Percentiles rank a stretch among this genome's conserved stretches.
phyloP scores from a whole-genome alignment of 192 early-diverging fungal species.

The Podila verticillata region DNA sequence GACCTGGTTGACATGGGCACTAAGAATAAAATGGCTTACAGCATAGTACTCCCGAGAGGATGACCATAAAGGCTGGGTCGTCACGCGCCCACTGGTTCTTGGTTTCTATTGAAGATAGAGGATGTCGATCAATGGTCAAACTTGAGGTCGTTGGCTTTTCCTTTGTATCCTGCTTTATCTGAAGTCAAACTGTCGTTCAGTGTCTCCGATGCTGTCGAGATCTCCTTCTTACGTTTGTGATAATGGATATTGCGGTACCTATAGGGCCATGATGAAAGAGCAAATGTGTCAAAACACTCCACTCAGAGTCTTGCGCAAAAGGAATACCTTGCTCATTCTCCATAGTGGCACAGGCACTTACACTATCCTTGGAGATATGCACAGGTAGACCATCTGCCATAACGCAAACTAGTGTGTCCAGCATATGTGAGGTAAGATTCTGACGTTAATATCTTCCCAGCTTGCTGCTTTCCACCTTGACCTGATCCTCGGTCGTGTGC shows the following conservation, averaged over 20 bases:
- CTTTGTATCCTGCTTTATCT: background rate
- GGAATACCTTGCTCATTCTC: background rate
- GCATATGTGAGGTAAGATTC: background rate
- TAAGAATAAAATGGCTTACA: slow-evolving; percentile 54
- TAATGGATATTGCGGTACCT: slow-evolving; percentile 96
- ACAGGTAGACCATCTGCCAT: slow-evolving; percentile 90
- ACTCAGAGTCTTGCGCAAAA: too few species aligned
- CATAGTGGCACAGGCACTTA: slow-evolving; percentile 48
- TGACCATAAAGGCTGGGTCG: slow-evolving; percentile 93
- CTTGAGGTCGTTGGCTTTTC: background rate
- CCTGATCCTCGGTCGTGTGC: too few species aligned
- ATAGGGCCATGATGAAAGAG: slow-evolving; percentile 2
- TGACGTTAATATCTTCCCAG: background rate
- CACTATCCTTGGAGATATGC: slow-evolving; percentile 84
- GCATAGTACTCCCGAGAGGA: slow-evolving; percentile 72
- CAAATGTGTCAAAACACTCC: background rate
- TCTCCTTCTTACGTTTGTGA: slow-evolving; percentile 81
- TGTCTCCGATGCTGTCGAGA: too few species aligned
- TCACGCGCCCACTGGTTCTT: slow-evolving; percentile 99
- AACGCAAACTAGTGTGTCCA: slow-evolving; percentile 69
- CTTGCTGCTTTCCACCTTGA: too few species aligned
- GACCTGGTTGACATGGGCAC: background rate
- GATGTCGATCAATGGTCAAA: slow-evolving; percentile 16
- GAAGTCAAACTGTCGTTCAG: too few species aligned
- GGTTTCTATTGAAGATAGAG: slow-evolving; percentile 71